A percentile compares a stretch with the other conserved stretches of the same genome.
phyloP scores from a whole-genome alignment of 2,329 filamentous ascomycete genomes.

The Fusarium humuli region DNA sequence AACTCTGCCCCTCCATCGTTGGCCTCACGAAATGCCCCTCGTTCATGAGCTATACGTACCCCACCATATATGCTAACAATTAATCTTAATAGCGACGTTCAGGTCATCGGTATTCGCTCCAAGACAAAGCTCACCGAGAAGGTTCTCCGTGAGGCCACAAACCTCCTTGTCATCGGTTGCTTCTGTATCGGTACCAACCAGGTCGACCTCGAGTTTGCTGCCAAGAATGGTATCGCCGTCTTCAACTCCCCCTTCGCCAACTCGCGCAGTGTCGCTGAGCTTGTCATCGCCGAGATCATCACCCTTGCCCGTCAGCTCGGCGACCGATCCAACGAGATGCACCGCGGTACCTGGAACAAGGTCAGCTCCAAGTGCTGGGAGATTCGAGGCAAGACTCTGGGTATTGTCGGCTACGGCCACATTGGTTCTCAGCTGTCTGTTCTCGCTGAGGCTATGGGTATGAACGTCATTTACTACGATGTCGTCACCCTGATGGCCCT shows the following conservation, averaged over 20 bases:
- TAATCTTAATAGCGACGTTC: conserved; percentile 75
- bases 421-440: conserved; percentile 97
- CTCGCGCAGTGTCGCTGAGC: conserved; percentile 94
- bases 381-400: conserved; percentile 95
- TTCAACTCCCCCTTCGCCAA: conserved; percentile 99
- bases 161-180: conserved; percentile 94
- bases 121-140: conserved; percentile 94
- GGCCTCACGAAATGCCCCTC: conserved; percentile 22
- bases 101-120: conserved; percentile 97
- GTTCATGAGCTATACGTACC: conserved; percentile 11
- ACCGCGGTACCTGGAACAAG: conserved; percentile 97
- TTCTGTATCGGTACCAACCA: conserved; percentile 99
- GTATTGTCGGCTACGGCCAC: conserved; percentile 96
- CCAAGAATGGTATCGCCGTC: conserved; percentile 88
- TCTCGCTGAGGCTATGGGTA: conserved; percentile 95
- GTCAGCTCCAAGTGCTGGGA: conserved; percentile 98
- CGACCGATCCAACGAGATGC: conserved; percentile 94
- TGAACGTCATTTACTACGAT: conserved; percentile 98
- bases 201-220: conserved; percentile 86
- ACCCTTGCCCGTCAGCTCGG: conserved; percentile 89
- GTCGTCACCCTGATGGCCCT: conserved; percentile 93
- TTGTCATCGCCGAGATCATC: conserved; percentile 96
- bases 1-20: conserved; percentile 33
- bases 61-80: conserved; percentile 34
- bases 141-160: conserved; percentile 89